A percentile compares a stretch with the other conserved stretches of the same genome.
These are phyloP conservation scores for Arachis monticola DNA, from an alignment of 331 rosid genomes.

Conservation along the genomic window DNA sequence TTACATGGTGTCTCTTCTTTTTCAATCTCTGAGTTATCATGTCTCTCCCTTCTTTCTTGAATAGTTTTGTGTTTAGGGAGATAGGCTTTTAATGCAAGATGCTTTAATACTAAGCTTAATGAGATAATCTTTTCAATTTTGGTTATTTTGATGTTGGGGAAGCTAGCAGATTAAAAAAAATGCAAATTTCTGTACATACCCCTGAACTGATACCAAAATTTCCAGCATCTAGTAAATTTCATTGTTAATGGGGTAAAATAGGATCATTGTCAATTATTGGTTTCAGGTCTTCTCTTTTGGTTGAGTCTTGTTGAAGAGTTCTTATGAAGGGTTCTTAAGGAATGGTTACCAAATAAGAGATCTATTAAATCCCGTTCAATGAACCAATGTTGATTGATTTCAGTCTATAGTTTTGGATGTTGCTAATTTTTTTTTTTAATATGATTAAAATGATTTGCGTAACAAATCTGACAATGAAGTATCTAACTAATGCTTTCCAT, in stretches of 20 bases:
- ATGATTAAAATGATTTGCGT: constrained; percentile 21
- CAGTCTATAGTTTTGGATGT: constrained; percentile 24
- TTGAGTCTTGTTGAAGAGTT: constrained; percentile 14
- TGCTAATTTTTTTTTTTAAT: background rate
- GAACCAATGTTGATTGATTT: constrained; percentile 15
- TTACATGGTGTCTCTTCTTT: no score
- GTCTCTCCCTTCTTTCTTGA: background rate
- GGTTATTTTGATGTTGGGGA: background rate
- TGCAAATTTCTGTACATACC: no score
- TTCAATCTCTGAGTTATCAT: background rate
- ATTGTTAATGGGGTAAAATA: background rate
- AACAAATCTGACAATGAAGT: constrained; percentile 30
- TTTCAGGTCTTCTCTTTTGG: constrained; percentile 26
- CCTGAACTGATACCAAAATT: background rate
- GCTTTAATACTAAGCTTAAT: background rate
- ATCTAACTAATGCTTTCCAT: constrained; percentile 44
- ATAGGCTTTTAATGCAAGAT: background rate
- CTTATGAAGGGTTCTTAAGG: background rate
- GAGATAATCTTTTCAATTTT: background rate
- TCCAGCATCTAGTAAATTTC: background rate
- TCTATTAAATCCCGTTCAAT: constrained; percentile 23
- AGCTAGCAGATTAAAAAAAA: background rate
- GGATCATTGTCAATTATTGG: constrained; percentile 9
- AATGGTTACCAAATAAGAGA: constrained; percentile 6
- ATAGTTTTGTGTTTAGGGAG: background rate